Base-by-base conservation (phyloP, 495 filamentous ascomycete species). In the Hypoxylon trugodes region DNA sequence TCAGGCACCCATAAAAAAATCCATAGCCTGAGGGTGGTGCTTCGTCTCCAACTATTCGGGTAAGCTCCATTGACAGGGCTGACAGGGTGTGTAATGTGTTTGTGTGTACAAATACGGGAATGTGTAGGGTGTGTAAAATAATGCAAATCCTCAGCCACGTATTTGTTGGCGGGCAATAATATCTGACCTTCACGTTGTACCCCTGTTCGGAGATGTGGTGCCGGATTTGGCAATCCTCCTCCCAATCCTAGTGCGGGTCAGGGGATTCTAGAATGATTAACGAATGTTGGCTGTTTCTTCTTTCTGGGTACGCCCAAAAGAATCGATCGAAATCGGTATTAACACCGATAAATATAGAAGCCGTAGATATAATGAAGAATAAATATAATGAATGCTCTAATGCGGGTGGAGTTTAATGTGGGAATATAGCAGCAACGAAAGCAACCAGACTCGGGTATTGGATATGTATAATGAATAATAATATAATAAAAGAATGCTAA, bases 101-200 rank as follows among this genome's bases (percentile, higher is more conserved):
- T n/a, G n/a, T n/a, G n/a, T n/a, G n/a, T n/a, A n/a, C n/a, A n/a
- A n/a, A n/a, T n/a, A n/a, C n/a, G n/a, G n/a, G n/a, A n/a, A n/a
- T n/a, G n/a, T n/a, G n/a, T 21, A 45, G 41, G 41, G 41, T 24
- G 22, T 26, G 41, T 45, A 24, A n/a, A n/a, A n/a, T n/a, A n/a
- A n/a, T n/a, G 9, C 26, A 46, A 47, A 51, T 47, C 42, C 41
- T 49, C 36, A 43, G 50, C 28, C 43, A 48, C 10, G 46, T 41
- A 45, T 35, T 60, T 21, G 60, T 35, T n/a, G n/a, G n/a, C 25
- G 35, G 43, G 41, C 51, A 45, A 49, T 43, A 60, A 58, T 64
- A 62, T 65, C 52, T 66, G 51, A 65, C 61, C 58, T 68, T 69
- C 69, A 53, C 65, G 61, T 71, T 65, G 69, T 59, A 49, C 47